phyloP scores from a whole-genome alignment of 208 protist genomes.

The Trypanosoma theileri region DNA sequence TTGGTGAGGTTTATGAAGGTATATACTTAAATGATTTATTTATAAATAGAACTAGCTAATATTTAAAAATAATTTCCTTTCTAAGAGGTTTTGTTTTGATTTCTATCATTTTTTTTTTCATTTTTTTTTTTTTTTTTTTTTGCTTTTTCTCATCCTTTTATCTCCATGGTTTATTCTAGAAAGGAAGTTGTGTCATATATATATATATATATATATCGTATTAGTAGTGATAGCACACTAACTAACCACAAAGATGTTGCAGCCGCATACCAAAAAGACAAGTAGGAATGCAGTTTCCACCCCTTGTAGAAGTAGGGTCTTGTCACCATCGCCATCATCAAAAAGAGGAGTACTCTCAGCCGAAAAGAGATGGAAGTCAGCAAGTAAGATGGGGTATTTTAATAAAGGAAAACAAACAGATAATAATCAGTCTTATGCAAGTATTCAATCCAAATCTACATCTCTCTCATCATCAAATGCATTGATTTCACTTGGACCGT shows the following conservation, averaged over 20 bases:
- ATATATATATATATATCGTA: background rate
- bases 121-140: conserved; percentile 23
- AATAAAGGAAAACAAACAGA: background rate
- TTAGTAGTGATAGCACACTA: too few relatives aligned
- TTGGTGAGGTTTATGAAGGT: background rate
- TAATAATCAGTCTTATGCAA: too few relatives aligned
- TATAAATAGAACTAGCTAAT: too few relatives aligned
- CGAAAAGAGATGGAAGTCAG: background rate
- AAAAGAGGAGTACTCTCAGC: background rate
- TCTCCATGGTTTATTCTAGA: background rate
- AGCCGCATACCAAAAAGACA: too few relatives aligned
- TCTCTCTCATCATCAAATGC: conserved; percentile 6
- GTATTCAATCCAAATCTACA: background rate
- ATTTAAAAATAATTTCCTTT: background rate
- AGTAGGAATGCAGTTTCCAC: too few relatives aligned
- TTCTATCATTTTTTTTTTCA: conserved; percentile 19
- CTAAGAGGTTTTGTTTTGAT: background rate
- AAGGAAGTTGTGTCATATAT: background rate
- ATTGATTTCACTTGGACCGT: conserved; percentile 18
- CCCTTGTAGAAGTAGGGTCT: too few relatives aligned
- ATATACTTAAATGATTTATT: background rate
- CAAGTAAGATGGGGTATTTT: background rate
- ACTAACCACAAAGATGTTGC: too few relatives aligned
- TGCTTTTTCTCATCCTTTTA: conserved; percentile 11
- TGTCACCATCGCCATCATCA: background rate